Percentiles rank a stretch among this genome's conserved stretches.
Conservation (phyloP, 352 stramenopile species). For the Vaucheria bursata region DNA sequence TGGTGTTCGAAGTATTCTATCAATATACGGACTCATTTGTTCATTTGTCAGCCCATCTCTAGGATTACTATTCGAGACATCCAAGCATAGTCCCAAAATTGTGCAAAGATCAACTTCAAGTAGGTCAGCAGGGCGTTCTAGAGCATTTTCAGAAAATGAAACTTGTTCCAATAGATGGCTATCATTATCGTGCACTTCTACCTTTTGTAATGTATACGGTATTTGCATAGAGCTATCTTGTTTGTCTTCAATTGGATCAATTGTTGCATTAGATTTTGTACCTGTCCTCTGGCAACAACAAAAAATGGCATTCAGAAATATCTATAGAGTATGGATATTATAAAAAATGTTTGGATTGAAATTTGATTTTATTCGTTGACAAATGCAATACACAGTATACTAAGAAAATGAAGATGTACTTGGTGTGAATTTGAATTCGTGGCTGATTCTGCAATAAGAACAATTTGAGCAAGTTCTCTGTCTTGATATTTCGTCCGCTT, state of each 20-base stretch:
- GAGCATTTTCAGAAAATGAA: background rate
- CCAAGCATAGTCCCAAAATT: constrained; percentile 73
- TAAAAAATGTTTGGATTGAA: too few relatives aligned
- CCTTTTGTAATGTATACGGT: constrained; percentile 4
- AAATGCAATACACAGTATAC: too few relatives aligned
- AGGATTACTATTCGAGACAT: constrained; percentile 82
- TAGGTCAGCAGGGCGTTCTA: background rate
- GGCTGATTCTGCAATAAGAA: constrained; percentile 50
- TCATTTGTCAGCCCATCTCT: constrained; percentile 77
- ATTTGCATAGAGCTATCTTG: too few relatives aligned
- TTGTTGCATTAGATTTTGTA: too few relatives aligned
- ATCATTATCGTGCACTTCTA: constrained; percentile 25
- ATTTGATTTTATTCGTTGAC: too few relatives aligned
- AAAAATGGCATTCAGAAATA: too few relatives aligned
- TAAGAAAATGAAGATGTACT: too few relatives aligned
- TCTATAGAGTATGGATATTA: too few relatives aligned
- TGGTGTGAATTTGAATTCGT: too few relatives aligned
- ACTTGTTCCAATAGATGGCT: constrained; percentile 38
- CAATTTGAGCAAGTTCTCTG: constrained; percentile 65
- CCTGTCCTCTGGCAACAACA: too few relatives aligned
- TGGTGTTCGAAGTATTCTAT: constrained; percentile 54
- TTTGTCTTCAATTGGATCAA: too few relatives aligned
- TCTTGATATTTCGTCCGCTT: constrained; percentile 82
- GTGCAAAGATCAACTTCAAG: constrained; percentile 58
- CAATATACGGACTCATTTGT: constrained; percentile 82